Evolutionary conservation across 257 asterid species (phyloP).

Genomic region (Paraleonurus japonicus): DNA sequence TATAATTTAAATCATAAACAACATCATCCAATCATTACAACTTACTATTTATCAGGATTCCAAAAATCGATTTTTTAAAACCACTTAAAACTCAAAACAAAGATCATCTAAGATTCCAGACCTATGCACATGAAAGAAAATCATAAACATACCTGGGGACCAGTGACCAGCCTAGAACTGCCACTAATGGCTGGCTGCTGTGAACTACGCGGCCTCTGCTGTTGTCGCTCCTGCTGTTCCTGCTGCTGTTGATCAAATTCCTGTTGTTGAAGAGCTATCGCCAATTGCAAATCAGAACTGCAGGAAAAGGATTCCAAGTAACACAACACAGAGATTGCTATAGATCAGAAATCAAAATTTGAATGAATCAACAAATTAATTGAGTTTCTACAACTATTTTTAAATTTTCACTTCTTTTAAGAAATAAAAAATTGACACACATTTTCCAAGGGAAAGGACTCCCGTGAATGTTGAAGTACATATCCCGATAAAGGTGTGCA

Average conservation of each 20-base stretch:
- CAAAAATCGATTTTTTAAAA: too few species aligned
- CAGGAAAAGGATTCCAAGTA: conserved; percentile 21
- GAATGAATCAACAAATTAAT: neutral
- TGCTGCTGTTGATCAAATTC: conserved; percentile 77
- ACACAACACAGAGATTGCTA: neutral
- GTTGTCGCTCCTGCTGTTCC: conserved; percentile 23
- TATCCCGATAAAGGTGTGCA: neutral
- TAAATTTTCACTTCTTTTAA: neutral
- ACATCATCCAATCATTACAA: too few species aligned
- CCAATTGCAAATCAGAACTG: conserved; percentile 93
- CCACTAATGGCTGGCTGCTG: conserved; percentile 48
- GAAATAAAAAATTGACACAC: neutral
- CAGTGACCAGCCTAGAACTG: conserved; percentile 66
- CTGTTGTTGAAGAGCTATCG: conserved; percentile 94
- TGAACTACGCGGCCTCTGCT: conserved; percentile 37
- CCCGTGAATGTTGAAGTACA: neutral
- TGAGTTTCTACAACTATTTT: neutral
- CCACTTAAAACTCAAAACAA: too few species aligned
- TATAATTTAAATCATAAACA: too few species aligned
- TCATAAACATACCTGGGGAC: conserved; percentile 63
- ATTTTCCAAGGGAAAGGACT: neutral
- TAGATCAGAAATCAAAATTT: conserved; percentile 8
- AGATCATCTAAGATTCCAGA: neutral
- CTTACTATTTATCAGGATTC: too few species aligned
- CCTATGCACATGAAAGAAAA: neutral